A percentile compares a stretch with the other conserved stretches of the same genome.
phyloP scores from a whole-genome alignment of 2,329 filamentous ascomycete genomes.

The Hypoxylon sp. region DNA sequence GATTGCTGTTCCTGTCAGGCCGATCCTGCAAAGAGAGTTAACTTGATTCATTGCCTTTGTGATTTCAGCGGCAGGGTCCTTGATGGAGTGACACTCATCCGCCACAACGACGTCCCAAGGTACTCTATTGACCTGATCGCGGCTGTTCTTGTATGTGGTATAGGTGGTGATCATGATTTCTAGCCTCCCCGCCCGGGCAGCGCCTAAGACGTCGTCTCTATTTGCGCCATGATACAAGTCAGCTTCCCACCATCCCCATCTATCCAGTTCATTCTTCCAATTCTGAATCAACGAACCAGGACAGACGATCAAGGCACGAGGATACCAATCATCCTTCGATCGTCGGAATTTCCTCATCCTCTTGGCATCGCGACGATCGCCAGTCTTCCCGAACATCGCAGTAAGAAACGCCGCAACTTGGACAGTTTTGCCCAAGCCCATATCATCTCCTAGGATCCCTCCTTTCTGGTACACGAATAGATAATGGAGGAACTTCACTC shows the following conservation, averaged over 20 bases:
- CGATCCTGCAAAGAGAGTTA: slow-evolving; percentile 92
- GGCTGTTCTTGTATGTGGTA: slow-evolving; percentile 85
- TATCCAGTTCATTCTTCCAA: slow-evolving; percentile 87
- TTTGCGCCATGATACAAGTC: slow-evolving; percentile 82
- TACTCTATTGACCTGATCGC: slow-evolving; percentile 81
- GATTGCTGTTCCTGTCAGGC: slow-evolving; percentile 94
- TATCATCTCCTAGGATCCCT: slow-evolving; percentile 93
- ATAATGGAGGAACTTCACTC: slow-evolving; percentile 87
- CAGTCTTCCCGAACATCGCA: slow-evolving; percentile 93
- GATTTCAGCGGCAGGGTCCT: slow-evolving; percentile 81
- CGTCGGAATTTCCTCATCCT: slow-evolving; percentile 89
- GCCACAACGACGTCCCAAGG: slow-evolving; percentile 95
- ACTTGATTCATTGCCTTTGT: slow-evolving; percentile 90
- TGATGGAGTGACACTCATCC: slow-evolving; percentile 93
- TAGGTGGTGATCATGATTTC: slow-evolving; percentile 98
- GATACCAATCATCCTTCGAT: slow-evolving; percentile 79
- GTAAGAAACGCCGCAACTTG: slow-evolving; percentile 95
- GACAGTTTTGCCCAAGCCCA: slow-evolving; percentile 97
- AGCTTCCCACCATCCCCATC: slow-evolving; percentile 97
- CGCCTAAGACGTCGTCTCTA: slow-evolving; percentile 78
- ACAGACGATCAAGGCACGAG: slow-evolving; percentile 86
- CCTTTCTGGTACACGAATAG: slow-evolving; percentile 93
- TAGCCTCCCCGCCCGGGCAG: slow-evolving; percentile 80
- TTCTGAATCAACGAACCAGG: slow-evolving; percentile 91
- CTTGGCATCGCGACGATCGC: slow-evolving; percentile 86